phyloP scores from a whole-genome alignment of 202 grass and related monocot species.

The Carex arenaria region DNA sequence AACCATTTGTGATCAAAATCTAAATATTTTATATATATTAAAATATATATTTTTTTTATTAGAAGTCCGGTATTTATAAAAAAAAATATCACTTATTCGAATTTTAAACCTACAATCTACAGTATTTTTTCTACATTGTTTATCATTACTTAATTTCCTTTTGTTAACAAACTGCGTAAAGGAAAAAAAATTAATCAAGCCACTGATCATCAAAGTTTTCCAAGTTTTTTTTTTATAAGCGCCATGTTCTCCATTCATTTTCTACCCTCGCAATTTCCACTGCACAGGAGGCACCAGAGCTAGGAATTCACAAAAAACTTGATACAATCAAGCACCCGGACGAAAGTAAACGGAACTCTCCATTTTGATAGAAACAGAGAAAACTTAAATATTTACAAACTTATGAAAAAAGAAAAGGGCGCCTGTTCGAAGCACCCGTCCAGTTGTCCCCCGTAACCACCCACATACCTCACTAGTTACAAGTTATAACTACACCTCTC shows the following conservation, averaged over 20 bases:
- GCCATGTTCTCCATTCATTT: not conserved
- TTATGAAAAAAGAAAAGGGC: not conserved
- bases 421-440: constrained; percentile 3
- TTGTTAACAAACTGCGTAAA: no score
- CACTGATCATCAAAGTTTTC: not conserved
- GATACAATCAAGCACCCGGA: not conserved
- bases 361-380: not conserved
- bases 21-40: not conserved
- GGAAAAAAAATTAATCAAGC: no score
- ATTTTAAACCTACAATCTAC: no score
- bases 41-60: no score
- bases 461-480: not conserved
- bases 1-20: not conserved
- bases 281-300: not conserved
- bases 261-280: not conserved
- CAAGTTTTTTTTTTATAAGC: not conserved
- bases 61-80: no score
- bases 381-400: not conserved
- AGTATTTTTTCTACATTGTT: no score
- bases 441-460: constrained; percentile 10
- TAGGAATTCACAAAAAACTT: no score
- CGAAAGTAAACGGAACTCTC: not conserved
- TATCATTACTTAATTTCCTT: no score
- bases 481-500: not conserved
- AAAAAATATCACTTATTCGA: no score